phyloP scores from a whole-genome alignment of 257 asterid species.

The Perilla frutescens region DNA sequence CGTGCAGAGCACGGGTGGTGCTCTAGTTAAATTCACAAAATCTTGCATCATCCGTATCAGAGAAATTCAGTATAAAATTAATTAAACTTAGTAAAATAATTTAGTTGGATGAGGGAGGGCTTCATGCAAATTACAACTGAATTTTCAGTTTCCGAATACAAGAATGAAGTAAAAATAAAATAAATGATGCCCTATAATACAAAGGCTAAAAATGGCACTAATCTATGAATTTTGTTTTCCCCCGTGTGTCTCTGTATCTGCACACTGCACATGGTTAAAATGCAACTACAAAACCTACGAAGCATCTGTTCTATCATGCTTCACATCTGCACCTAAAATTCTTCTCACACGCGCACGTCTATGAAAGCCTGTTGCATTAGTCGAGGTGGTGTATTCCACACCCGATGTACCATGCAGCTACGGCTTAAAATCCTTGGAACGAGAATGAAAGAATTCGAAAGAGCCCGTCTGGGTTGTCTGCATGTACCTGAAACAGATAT shows the following conservation, averaged over 20 bases:
- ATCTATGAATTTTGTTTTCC: not conserved
- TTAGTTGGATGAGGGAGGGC: too few species aligned
- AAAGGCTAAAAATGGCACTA: constrained; percentile 12
- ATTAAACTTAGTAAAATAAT: too few species aligned
- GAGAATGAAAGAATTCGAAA: constrained; percentile 91
- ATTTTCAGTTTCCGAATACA: too few species aligned
- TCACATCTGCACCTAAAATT: constrained; percentile 1
- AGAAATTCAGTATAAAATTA: too few species aligned
- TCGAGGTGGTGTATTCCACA: not conserved
- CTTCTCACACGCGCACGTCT: constrained; percentile 16
- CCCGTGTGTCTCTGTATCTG: not conserved
- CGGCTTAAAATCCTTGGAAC: constrained; percentile 77
- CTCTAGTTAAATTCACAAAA: too few species aligned
- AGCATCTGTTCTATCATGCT: constrained; percentile 1
- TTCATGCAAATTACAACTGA: too few species aligned
- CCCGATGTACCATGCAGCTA: not conserved
- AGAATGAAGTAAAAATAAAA: not conserved
- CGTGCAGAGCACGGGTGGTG: too few species aligned
- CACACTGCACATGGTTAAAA: not conserved
- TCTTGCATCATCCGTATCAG: too few species aligned
- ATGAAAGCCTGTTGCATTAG: constrained; percentile 20
- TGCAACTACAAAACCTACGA: constrained; percentile 27
- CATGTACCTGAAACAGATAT: constrained; percentile 73
- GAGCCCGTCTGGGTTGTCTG: constrained; percentile 98
- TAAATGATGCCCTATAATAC: constrained; percentile 11